Conservation (phyloP, 805 yeast genomes). For the Schwanniomyces yamadae region DNA sequence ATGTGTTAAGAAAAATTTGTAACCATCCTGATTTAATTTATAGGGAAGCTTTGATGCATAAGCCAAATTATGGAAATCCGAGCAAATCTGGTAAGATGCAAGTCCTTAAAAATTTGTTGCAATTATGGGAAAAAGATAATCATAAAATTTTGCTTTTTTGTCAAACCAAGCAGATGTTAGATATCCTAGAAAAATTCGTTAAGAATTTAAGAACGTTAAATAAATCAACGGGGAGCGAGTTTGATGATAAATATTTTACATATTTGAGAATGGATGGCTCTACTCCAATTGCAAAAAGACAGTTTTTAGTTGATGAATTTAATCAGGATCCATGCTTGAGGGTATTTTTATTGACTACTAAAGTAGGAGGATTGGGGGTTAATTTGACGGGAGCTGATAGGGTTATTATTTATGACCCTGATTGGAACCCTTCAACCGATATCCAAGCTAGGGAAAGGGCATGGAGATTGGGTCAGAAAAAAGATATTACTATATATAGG, state of each 20-base stretch:
- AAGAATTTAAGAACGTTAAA: conserved; percentile 30
- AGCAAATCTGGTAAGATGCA: conserved; percentile 84
- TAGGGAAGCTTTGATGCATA: conserved; percentile 35
- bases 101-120: conserved; percentile 72
- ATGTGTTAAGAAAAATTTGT: conserved; percentile 85
- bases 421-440: conserved; percentile 98
- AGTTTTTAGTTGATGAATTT: conserved; percentile 75
- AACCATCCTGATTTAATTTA: conserved; percentile 89
- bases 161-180: conserved; percentile 92
- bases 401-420: conserved; percentile 93
- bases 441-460: conserved; percentile 96
- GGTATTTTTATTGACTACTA: conserved; percentile 82
- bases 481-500: conserved; percentile 86
- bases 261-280: conserved; percentile 93
- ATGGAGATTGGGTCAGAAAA: conserved; percentile 94
- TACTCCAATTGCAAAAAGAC: conserved; percentile 76
- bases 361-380: conserved; percentile 95
- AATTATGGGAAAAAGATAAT: conserved; percentile 72
- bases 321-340: conserved; percentile 57
- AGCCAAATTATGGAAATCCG: conserved; percentile 54
- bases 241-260: conserved; percentile 24
- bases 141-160: conserved; percentile 85
- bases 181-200: conserved; percentile 73
- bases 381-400: conserved; percentile 93
- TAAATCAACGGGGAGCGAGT: conserved; percentile 8